Evolutionary conservation across 805 yeast species (phyloP).

Genomic region (Phaffomyces opuntiae): DNA sequence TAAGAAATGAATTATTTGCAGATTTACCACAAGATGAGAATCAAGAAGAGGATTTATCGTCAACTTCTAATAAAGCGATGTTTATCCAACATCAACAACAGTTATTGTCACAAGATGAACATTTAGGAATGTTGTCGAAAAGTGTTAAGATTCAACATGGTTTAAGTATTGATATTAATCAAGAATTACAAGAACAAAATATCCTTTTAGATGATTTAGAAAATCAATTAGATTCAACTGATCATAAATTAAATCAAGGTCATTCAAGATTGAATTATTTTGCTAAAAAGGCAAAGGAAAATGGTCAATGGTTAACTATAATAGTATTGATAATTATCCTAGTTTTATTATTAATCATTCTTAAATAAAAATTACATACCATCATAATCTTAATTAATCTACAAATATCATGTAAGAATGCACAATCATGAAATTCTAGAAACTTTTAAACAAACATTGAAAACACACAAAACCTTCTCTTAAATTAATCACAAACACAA

Average conservation of each 20-base stretch:
- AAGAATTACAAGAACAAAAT: slow-evolving; percentile 42
- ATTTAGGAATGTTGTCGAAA: slow-evolving; percentile 32
- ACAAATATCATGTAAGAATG: too few relatives aligned
- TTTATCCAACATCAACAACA: slow-evolving; percentile 41
- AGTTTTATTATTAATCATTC: slow-evolving; percentile 34
- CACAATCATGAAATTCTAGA: too few relatives aligned
- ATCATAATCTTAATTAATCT: too few relatives aligned
- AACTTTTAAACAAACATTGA: too few relatives aligned
- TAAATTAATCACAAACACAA: background rate
- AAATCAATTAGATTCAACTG: slow-evolving; percentile 35
- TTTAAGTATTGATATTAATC: slow-evolving; percentile 39
- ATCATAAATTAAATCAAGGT: slow-evolving; percentile 35
- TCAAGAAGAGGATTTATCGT: slow-evolving; percentile 10
- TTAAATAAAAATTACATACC: slow-evolving; percentile 20
- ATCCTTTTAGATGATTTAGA: slow-evolving; percentile 45
- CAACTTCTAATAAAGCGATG: slow-evolving; percentile 28
- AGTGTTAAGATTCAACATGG: slow-evolving; percentile 39
- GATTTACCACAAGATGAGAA: slow-evolving; percentile 7
- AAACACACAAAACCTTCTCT: too few relatives aligned
- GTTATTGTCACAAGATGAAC: slow-evolving; percentile 38
- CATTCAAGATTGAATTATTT: slow-evolving; percentile 32
- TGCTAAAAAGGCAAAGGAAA: slow-evolving; percentile 35
- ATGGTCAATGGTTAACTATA: slow-evolving; percentile 45
- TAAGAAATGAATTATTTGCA: slow-evolving; percentile 15
- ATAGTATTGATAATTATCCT: slow-evolving; percentile 36